Evolutionary conservation across 495 filamentous ascomycete species (phyloP).

Genomic region (Aspergillus heteromorphus): DNA sequence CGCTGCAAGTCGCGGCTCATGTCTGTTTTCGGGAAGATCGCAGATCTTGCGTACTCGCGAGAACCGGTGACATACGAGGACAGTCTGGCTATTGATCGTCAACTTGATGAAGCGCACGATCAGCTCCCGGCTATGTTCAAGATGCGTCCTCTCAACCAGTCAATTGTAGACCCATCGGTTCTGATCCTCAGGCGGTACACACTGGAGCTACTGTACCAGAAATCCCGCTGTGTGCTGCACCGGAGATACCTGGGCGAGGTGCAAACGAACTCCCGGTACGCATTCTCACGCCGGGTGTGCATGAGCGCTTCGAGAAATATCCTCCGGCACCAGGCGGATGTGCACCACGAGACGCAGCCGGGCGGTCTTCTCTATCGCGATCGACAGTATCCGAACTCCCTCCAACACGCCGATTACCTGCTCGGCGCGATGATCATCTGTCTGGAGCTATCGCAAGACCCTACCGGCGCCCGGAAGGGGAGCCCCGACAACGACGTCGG

Average conservation of each 20-base stretch:
- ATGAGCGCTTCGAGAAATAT: slow-evolving; percentile 75
- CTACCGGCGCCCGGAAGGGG: neutral
- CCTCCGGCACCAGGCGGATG: slow-evolving; percentile 67
- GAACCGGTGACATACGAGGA: slow-evolving; percentile 65
- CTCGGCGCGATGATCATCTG: slow-evolving; percentile 86
- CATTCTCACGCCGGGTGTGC: slow-evolving; percentile 74
- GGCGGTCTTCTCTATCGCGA: slow-evolving; percentile 66
- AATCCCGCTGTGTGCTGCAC: slow-evolving; percentile 77
- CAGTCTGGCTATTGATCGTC: slow-evolving; percentile 67
- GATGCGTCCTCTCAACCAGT: slow-evolving; percentile 64
- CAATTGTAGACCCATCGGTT: slow-evolving; percentile 65
- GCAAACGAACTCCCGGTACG: slow-evolving; percentile 63
- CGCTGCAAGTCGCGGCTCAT: slow-evolving; percentile 39
- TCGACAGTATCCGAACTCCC: slow-evolving; percentile 70
- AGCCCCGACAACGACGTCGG: slow-evolving; percentile 3
- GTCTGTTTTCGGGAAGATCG: slow-evolving; percentile 38
- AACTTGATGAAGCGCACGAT: slow-evolving; percentile 62
- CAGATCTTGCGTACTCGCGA: slow-evolving; percentile 40
- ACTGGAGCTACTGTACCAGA: slow-evolving; percentile 76
- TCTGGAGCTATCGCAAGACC: slow-evolving; percentile 55
- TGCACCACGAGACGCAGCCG: slow-evolving; percentile 69
- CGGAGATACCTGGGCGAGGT: slow-evolving; percentile 72
- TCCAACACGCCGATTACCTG: slow-evolving; percentile 77
- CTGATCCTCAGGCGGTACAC: slow-evolving; percentile 79
- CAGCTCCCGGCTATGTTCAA: slow-evolving; percentile 65